Conservation (phyloP, 345 rosid genomes). For the Brassica napus region Da-Ae NC_063435.1:4751001-4751500, state of each 20-base stretch:
- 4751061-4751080: background rate
- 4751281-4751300: background rate
- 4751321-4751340: background rate
- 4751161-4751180: background rate
- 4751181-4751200: background rate
- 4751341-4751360: too few relatives aligned
- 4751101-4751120: background rate
- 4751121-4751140: slow-evolving; percentile 11
- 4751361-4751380: too few relatives aligned
- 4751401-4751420: too few relatives aligned
- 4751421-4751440: too few relatives aligned
- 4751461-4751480: too few relatives aligned
- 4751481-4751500: too few relatives aligned
- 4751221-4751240: background rate
- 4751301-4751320: background rate
- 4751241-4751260: background rate
- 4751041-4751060: slow-evolving; percentile 15
- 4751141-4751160: slow-evolving; percentile 11
- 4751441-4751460: too few relatives aligned
- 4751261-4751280: too few relatives aligned
- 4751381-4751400: too few relatives aligned
- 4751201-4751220: background rate
- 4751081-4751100: background rate
- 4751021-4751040: background rate
- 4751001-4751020: slow-evolving; percentile 11